A percentile compares a stretch with the other conserved stretches of the same genome.
These are phyloP conservation scores for Saccharomyces paradoxus DNA, from an alignment of 805 yeast species.

Conservation along the genomic window DNA sequence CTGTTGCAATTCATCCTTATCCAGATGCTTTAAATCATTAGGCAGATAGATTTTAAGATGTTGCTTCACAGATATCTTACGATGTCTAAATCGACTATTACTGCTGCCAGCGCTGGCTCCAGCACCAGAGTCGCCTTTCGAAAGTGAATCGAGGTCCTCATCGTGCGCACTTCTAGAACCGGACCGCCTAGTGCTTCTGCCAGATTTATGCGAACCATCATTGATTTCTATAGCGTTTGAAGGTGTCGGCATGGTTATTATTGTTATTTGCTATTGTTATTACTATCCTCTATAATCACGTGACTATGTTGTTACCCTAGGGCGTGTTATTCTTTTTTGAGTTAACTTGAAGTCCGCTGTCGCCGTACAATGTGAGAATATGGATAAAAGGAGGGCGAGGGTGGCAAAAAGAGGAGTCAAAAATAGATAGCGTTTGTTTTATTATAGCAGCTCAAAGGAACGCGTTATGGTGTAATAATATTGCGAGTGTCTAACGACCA, in stretches of 20 bases:
- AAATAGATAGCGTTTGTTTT: background rate
- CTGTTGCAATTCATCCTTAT: conserved; percentile 47
- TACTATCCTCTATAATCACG: background rate
- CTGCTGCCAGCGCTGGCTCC: conserved; percentile 32
- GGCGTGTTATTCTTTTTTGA: background rate
- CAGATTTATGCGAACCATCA: background rate
- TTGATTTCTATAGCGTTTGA: conserved; percentile 1
- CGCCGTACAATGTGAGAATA: background rate
- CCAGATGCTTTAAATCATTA: conserved; percentile 71
- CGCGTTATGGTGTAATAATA: background rate
- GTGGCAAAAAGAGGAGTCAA: background rate
- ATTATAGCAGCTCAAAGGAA: background rate
- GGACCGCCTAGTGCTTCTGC: conserved; percentile 5
- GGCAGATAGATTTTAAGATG: conserved; percentile 70
- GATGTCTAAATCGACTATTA: conserved; percentile 75
- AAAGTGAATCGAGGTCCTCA: background rate
- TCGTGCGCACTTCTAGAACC: background rate
- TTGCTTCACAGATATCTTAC: conserved; percentile 90
- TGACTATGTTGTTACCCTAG: background rate
- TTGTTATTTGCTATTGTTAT: background rate
- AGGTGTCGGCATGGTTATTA: conserved; percentile 9
- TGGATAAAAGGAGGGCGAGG: background rate
- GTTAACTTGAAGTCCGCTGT: background rate
- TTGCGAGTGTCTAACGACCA: background rate
- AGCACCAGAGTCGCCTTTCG: conserved; percentile 1